These are phyloP conservation scores for Dioscorea dumetorum DNA, from an alignment of 106 monocot genomes.

Conservation along the genomic window DNA sequence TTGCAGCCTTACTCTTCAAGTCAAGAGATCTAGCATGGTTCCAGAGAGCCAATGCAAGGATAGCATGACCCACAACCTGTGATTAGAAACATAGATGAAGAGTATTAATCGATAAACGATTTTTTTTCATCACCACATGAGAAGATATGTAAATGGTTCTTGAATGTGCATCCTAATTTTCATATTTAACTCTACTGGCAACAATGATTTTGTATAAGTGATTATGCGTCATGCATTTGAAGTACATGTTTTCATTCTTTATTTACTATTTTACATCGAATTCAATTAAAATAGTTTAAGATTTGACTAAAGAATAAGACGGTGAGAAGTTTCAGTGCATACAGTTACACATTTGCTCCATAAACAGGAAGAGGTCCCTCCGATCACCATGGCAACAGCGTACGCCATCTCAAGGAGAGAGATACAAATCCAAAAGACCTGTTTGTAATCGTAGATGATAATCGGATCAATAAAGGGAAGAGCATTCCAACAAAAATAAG, in stretches of 20 bases:
- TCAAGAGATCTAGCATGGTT: constrained; percentile 63
- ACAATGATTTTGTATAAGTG: too few species aligned
- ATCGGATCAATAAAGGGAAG: neutral
- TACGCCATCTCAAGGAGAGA: constrained; percentile 92
- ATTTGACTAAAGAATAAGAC: too few species aligned
- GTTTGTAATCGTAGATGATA: constrained; percentile 10
- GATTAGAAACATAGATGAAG: neutral
- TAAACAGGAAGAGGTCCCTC: constrained; percentile 51
- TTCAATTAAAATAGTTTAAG: too few species aligned
- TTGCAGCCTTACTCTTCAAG: constrained; percentile 53
- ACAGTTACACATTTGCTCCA: constrained; percentile 94
- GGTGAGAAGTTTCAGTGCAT: neutral
- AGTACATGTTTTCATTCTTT: too few species aligned
- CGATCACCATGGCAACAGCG: constrained; percentile 52
- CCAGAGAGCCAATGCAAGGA: constrained; percentile 78
- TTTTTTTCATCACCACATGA: too few species aligned
- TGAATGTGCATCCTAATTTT: too few species aligned
- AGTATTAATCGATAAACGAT: too few species aligned
- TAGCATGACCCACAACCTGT: constrained; percentile 66
- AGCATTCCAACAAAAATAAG: too few species aligned
- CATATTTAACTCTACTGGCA: too few species aligned
- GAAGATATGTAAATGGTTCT: too few species aligned
- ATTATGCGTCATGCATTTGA: too few species aligned
- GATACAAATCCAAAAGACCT: constrained; percentile 97
- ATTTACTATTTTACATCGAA: too few species aligned